Percentiles rank a stretch among this genome's conserved stretches.
phyloP scores from a whole-genome alignment of 306 rosid species.

The Vicia sativa region DNA sequence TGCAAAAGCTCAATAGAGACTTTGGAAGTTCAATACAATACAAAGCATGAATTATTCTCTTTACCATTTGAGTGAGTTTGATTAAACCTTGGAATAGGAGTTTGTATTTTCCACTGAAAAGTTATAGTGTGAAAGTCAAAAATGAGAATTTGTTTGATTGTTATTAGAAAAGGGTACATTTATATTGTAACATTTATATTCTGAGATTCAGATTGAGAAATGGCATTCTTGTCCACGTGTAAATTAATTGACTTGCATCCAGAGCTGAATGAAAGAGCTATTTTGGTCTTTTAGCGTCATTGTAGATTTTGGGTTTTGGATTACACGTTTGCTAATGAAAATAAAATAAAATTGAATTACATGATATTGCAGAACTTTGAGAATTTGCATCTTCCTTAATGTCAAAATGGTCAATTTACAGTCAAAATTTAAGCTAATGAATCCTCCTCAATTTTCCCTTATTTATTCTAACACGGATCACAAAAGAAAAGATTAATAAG shows the following conservation, averaged over 20 bases:
- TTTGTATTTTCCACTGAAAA: conserved; percentile 58
- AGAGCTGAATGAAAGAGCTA: conserved; percentile 21
- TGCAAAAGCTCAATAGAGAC: conserved; percentile 56
- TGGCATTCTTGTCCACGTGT: conserved; percentile 37
- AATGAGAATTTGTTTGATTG: conserved; percentile 46
- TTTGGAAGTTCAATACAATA: conserved; percentile 27
- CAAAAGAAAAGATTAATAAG: too few relatives aligned
- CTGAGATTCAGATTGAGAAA: conserved; percentile 36
- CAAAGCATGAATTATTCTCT: conserved; percentile 23
- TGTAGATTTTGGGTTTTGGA: conserved; percentile 10
- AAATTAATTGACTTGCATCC: conserved; percentile 37
- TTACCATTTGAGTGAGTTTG: conserved; percentile 33
- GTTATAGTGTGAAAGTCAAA: conserved; percentile 56
- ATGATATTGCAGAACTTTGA: too few relatives aligned
- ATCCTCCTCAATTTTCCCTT: too few relatives aligned
- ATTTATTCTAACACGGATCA: too few relatives aligned
- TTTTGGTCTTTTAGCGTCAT: conserved; percentile 22
- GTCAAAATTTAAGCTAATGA: too few relatives aligned
- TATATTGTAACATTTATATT: conserved; percentile 46
- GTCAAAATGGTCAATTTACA: too few relatives aligned
- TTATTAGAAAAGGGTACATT: conserved; percentile 36
- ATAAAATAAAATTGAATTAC: too few relatives aligned
- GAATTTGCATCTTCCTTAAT: too few relatives aligned
- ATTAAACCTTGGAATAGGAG: conserved; percentile 41
- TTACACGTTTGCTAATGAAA: not conserved